These are phyloP conservation scores for Skeletonema marinoi DNA, from an alignment of 108 stramenopile species.

Conservation along the genomic window DNA sequence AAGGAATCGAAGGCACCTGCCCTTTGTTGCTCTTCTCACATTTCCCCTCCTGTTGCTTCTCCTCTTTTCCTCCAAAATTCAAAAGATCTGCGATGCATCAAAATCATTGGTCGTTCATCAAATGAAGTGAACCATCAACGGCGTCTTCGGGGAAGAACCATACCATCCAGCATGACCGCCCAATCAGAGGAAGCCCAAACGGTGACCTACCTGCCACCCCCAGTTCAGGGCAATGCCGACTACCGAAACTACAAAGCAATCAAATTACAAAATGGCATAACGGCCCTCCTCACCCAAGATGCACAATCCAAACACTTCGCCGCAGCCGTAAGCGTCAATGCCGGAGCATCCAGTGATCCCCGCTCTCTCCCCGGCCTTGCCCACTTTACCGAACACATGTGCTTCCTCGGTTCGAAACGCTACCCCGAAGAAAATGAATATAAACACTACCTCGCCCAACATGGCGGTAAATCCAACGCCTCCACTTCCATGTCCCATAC, in stretches of 20 bases:
- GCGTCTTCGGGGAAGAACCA: too few relatives aligned
- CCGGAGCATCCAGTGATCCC: constrained; percentile 83
- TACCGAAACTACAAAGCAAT: constrained; percentile 74
- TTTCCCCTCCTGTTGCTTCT: too few relatives aligned
- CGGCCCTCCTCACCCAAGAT: constrained; percentile 66
- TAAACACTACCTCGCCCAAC: constrained; percentile 67
- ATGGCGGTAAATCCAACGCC: constrained; percentile 88
- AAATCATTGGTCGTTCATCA: too few relatives aligned
- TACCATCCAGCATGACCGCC: too few relatives aligned
- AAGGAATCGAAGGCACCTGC: too few relatives aligned
- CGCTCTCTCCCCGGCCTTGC: constrained; percentile 78
- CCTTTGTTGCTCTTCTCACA: too few relatives aligned
- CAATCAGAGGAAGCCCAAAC: background rate
- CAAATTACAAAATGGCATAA: constrained; percentile 46
- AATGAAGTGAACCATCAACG: too few relatives aligned
- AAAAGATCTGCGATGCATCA: too few relatives aligned
- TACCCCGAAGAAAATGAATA: constrained; percentile 86
- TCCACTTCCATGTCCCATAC: constrained; percentile 80
- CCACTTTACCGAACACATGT: constrained; percentile 93
- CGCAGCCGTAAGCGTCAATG: constrained; percentile 62
- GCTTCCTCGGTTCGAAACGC: constrained; percentile 82
- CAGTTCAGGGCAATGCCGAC: constrained; percentile 72
- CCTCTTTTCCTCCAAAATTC: too few relatives aligned
- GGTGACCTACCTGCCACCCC: constrained; percentile 36
- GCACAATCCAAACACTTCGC: constrained; percentile 80